Base-by-base conservation (phyloP, 208 protist genomes). In the Leishmania amazonensis region DNA sequence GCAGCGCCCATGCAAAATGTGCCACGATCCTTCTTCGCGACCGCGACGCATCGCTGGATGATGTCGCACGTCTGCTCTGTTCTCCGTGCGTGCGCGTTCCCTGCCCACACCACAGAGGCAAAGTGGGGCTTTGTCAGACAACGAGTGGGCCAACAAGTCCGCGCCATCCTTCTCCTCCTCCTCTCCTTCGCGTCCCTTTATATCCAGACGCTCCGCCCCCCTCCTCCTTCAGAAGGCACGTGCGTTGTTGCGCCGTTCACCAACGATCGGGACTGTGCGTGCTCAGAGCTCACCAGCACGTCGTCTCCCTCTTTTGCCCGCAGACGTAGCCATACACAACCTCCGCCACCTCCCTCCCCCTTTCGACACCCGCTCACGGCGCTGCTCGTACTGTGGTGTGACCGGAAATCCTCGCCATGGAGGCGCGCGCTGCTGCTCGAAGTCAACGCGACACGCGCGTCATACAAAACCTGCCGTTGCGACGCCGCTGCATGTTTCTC, bases 401-500 rank as follows among this genome's bases (percentile, higher is more conserved):
- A 47, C 8, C 9, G 9, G 31, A 6, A n/a, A 53, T 19, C 6
- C 35, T 15, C 54, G 38, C 4, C 74, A 78, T 78, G 74, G 74
- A 78, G 47, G 9, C 21, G 35, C 74, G 54, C 13, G 38, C n/a
- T 62, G 2, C 74, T 31, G 38, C 19, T 28, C 49, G 35, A n/a
- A 19, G 40, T 57, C 49, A 57, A 76, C 57, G 71, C 45, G 78
- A 85, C 40, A 81, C 54, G 35, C 75, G 79, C 28, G n/a, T 90
- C 28, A n/a, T 76, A 8, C 76, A 75, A n/a, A 93, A 91, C 45
- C 78, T 96, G 64, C 86, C 88, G 24, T 81, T 96, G 31, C 88
- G 93, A 5, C 88, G 91, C 21, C 92, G 90, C 51, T 94, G 91
- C 76, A 75, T 97, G 9, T 97, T 95, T 80, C 91, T 97, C 13